A percentile compares a stretch with the other conserved stretches of the same genome.
Conservation (phyloP, 805 yeast genomes). For the Wickerhamiella hasegawae region DNA sequence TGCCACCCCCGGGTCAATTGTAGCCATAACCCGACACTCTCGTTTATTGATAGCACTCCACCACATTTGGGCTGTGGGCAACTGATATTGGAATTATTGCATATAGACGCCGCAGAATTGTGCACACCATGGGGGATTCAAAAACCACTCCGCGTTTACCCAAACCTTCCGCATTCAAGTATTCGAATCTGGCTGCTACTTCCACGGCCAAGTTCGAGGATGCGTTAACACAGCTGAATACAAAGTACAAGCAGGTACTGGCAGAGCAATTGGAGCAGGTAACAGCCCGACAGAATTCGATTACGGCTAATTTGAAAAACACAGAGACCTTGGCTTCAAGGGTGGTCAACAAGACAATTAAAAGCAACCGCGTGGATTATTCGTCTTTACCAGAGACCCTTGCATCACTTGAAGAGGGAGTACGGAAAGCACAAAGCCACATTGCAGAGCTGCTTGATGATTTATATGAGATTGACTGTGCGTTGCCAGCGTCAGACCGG, state of each 20-base stretch:
- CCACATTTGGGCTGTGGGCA: too few species aligned
- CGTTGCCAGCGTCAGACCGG: conserved; percentile 24
- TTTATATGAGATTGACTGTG: conserved; percentile 20
- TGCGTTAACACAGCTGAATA: conserved; percentile 1
- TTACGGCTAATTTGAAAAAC: conserved; percentile 1
- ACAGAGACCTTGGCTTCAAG: not conserved
- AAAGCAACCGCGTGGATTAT: not conserved
- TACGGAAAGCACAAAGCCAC: conserved; percentile 5
- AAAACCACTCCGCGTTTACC: not conserved
- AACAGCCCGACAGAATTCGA: not conserved
- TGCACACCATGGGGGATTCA: too few species aligned
- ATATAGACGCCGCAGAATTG: too few species aligned
- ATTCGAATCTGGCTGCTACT: not conserved
- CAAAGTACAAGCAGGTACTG: not conserved
- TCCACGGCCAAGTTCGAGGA: not conserved
- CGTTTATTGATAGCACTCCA: too few species aligned
- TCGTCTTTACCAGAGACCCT: not conserved
- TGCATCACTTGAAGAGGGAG: not conserved
- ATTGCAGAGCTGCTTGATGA: conserved; percentile 7
- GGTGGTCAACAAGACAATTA: not conserved
- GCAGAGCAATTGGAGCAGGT: not conserved
- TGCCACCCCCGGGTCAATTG: too few species aligned
- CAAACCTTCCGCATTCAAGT: conserved; percentile 2
- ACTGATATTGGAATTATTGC: too few species aligned
- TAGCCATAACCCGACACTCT: too few species aligned